Conservation (phyloP, 352 stramenopile species). For the Phytophthora megakarya region DNA sequence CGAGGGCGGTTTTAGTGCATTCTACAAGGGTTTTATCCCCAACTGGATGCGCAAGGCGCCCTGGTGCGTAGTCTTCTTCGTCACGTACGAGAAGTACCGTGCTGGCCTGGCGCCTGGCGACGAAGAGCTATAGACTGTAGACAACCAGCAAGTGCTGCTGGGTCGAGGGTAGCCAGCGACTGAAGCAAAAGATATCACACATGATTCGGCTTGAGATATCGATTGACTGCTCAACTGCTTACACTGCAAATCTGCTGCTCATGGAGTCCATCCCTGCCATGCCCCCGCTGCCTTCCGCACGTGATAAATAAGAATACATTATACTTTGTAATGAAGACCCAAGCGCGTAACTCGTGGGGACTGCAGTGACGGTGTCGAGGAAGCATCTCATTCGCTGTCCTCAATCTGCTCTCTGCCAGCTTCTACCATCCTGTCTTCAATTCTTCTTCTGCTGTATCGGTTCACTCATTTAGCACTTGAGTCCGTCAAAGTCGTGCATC, state of each 20-base stretch:
- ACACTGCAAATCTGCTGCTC: background rate
- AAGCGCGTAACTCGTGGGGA: slow-evolving; percentile 7
- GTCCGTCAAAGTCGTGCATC: slow-evolving; percentile 74
- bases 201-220: slow-evolving; percentile 12
- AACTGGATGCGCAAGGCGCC: slow-evolving; percentile 90
- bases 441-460: slow-evolving; percentile 10
- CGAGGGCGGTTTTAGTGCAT: slow-evolving; percentile 63
- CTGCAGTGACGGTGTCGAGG: background rate
- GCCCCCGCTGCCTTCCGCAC: slow-evolving; percentile 11
- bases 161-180: slow-evolving; percentile 11
- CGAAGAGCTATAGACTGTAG: slow-evolving; percentile 34
- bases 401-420: slow-evolving; percentile 13
- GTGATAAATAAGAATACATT: slow-evolving; percentile 51
- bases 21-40: slow-evolving; percentile 88
- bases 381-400: slow-evolving; percentile 31
- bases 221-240: slow-evolving; percentile 11
- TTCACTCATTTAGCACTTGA: slow-evolving; percentile 48
- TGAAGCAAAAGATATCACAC: background rate
- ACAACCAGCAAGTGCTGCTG: slow-evolving; percentile 35
- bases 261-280: background rate
- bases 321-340: slow-evolving; percentile 34
- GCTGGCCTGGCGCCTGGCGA: slow-evolving; percentile 38
- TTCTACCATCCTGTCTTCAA: background rate
- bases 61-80: slow-evolving; percentile 89
- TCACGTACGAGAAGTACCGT: slow-evolving; percentile 86